Conservation (phyloP, 2,329 filamentous ascomycete genomes). For the Aspergillus sp. region DNA sequence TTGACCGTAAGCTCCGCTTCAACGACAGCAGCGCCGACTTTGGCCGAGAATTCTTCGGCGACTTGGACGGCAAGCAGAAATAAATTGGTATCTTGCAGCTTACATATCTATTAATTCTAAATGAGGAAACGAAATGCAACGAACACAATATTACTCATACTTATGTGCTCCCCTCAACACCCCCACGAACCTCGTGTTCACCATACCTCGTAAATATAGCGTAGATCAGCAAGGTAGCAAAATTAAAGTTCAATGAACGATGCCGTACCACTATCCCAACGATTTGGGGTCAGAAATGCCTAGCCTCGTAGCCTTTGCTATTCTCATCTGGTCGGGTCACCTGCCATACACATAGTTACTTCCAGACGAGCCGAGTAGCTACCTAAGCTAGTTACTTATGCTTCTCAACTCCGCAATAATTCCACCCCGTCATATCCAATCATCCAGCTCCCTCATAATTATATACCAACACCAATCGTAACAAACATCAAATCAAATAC, state of each 20-base stretch:
- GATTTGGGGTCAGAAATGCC: not conserved
- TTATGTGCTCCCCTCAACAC: not conserved
- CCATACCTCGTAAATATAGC: not conserved
- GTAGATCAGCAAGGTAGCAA: not conserved
- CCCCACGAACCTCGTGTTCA: not conserved
- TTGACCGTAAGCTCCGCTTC: conserved; percentile 65
- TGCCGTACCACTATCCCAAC: not conserved
- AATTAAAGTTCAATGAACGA: not conserved
- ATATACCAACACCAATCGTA: too few relatives aligned
- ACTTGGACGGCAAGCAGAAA: conserved; percentile 57
- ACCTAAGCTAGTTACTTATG: too few relatives aligned
- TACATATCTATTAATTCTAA: not conserved
- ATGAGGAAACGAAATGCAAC: not conserved
- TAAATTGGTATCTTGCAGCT: not conserved
- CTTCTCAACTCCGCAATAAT: too few relatives aligned
- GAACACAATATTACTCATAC: not conserved
- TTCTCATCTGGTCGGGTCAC: not conserved
- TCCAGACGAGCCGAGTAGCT: not conserved
- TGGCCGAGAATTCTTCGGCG: conserved; percentile 59
- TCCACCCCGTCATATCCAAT: too few relatives aligned
- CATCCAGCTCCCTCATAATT: too few relatives aligned
- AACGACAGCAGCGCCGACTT: conserved; percentile 61
- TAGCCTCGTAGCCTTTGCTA: not conserved
- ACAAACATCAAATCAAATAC: not conserved
- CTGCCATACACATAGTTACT: not conserved